Base-by-base conservation (phyloP, 2,329 filamentous ascomycete genomes). In the Podosphaera xanthii region DNA sequence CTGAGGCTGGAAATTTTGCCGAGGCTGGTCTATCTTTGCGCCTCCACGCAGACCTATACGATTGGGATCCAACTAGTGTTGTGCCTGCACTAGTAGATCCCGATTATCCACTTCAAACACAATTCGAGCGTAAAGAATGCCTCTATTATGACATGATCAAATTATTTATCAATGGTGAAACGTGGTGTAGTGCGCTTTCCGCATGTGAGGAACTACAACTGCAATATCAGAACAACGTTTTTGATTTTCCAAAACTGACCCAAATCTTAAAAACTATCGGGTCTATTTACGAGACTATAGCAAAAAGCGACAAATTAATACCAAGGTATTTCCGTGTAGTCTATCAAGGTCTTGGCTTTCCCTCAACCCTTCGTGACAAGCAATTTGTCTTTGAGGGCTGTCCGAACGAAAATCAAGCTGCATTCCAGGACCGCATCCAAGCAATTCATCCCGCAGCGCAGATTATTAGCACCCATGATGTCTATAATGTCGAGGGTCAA, bases 71-170 rank as follows among this genome's bases (percentile, higher is more conserved):
- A 0, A 77, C 77, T 5, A 80, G 76, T 60, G 76, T 79, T 42
- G 77, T 88, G 0, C 75, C 80, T 0, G 79, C 84, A 1, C 72
- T 94, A 8, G 67, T 74, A 0, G 89, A 90, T 53, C 90, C 89
- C 0, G 72, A 76, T n/a, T 85, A 94, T 69, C 86, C 87, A 0
- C 77, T 83, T 8, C 91, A 97, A 70, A 84, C 84, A 0, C 81
- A 87, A 0, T 97, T 97, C 66, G 91, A 97, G 66, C 83, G 91
- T 46, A 95, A 94, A 70, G 92, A 97, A 71, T 78, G 82, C 44
- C 78, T 97, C 57, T 96, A 94, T 72, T 94, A 96, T 67, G 81
- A 89, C 64, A 94, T 97, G 77, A 94, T 97, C 69, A 89, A 90
- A 70, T 78, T 91, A 69, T 96, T 92, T 63, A 91, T 97, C 68